A percentile compares a stretch with the other conserved stretches of the same genome.
Conservation (phyloP, 2,329 filamentous ascomycete genomes). For the Paradendryphiella salina region DNA sequence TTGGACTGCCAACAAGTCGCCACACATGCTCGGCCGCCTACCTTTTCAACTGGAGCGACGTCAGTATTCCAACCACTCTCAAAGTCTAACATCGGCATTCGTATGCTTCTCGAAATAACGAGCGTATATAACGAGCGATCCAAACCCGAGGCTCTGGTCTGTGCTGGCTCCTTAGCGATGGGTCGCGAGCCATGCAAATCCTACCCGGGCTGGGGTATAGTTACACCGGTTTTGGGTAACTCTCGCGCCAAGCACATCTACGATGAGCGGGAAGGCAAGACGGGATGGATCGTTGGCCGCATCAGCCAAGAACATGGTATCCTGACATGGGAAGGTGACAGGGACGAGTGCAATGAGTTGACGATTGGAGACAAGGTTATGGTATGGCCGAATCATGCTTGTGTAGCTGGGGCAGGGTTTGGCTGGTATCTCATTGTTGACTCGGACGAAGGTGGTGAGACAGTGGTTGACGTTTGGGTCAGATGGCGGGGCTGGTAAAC, state of each 20-base stretch:
- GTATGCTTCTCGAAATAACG: constrained; percentile 71
- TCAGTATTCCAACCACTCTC: constrained; percentile 46
- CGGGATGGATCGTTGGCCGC: constrained; percentile 68
- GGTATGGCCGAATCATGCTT: constrained; percentile 81
- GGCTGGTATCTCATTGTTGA: constrained; percentile 77
- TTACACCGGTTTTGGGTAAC: constrained; percentile 61
- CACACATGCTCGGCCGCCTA: constrained; percentile 61
- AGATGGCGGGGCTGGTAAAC: constrained; percentile 69
- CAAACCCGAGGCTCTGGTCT: constrained; percentile 67
- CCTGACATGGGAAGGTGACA: constrained; percentile 60
- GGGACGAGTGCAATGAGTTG: constrained; percentile 48
- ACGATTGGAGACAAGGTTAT: constrained; percentile 67
- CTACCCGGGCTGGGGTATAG: constrained; percentile 72
- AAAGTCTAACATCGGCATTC: constrained; percentile 64
- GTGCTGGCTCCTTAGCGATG: constrained; percentile 69
- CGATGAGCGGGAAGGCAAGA: constrained; percentile 35
- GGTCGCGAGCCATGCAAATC: constrained; percentile 73
- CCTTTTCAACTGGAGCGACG: constrained; percentile 18
- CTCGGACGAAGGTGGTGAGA: constrained; percentile 55
- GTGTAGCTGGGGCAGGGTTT: constrained; percentile 72
- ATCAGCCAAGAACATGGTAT: constrained; percentile 81
- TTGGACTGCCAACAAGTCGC: constrained; percentile 80
- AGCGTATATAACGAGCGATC: constrained; percentile 60
- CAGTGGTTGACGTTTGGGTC: constrained; percentile 74
- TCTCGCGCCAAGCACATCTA: constrained; percentile 25